Evolutionary conservation across 139 green algal species (phyloP), one percentile per base, ranked within the genome.

Genomic region (Volvox africanus): DNA sequence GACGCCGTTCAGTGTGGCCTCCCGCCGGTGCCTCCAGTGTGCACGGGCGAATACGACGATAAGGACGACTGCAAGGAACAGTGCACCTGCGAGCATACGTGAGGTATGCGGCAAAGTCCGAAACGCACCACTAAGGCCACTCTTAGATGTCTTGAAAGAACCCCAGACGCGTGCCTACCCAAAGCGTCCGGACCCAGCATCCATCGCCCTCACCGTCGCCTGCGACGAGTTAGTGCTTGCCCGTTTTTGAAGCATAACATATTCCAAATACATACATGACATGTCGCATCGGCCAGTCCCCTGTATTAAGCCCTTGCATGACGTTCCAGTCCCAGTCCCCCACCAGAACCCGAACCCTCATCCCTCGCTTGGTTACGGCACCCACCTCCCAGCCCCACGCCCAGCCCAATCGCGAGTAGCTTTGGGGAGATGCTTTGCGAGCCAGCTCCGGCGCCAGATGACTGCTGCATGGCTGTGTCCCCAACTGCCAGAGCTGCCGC

Each of bases 311-410:
- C 44, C 44, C 44, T 55, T 55, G 44, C 44, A 55, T 5, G 22
- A 75, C 14, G 67, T 12, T 6, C 67, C 67, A 26, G 14, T 12
- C 22, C 67, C 67, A 26, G 14, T 75, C 67, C 67, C 67, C 18
- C 73, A 2, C 73, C 73, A 44, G 6, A 33, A n/a, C 73, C 2
- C 37, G 6, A 33, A n/a, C 73, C 2, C 26, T 80, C 18, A 13
- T 19, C 32, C 33, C 17, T 35, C 75, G 11, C 61, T 12, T 26
- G 0, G 21, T 61, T 62, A n/a, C 2, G 5, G 2, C 13, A n/a
- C 68, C n/a, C 84, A 88, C 83, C 81, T 80, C 83, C 83, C 67
- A 88, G 67, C 2, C 83, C 83, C 1, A 88, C 83, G 67, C 83
- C 83, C 83, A 88, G 35, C 6, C 83, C 83, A 18, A 88, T 20